Base-by-base conservation (phyloP, 192 early-diverging fungal genomes). In the Endogone sp. region DNA sequence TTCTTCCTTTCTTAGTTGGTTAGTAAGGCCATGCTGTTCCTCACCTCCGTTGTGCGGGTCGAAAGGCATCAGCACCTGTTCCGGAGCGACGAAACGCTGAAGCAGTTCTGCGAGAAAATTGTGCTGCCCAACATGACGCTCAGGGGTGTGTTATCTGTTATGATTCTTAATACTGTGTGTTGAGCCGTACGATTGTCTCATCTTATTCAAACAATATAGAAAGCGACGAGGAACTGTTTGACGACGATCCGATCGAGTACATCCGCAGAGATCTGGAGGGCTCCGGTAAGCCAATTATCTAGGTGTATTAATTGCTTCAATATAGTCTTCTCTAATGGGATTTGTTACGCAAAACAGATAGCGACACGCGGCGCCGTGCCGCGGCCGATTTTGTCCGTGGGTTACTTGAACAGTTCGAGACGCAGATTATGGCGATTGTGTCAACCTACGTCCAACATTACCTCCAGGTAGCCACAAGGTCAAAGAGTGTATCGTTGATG, bases 171-270 rank as follows among this genome's bases (percentile, higher is more conserved):
- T n/a, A n/a, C n/a, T n/a, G n/a, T n/a, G n/a, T n/a, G n/a, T n/a
- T n/a, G 20, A 27, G 28, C 60, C 4, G 24, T 25, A 60, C 13
- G 37, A 13, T 44, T 4, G 13, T 44, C 13, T 44, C 37, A 44
- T 44, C 37, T 63, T 20, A 28, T 26, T 28, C 16, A n/a, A 32
- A 4, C 25, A 71, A 2, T 56, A 49, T 68, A 79, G 90, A 86
- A 62, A 77, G 81, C 27, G 98, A 99, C 69, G 93, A 95, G 79
- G 96, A 98, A 72, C 77, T 95, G 70, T 98, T 98, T 80, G 93
- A 98, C 69, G 96, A 98, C 70, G 97, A 98, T 63, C 95, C 95
- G 27, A 91, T 98, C 73, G 96, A 96, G 64, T 98, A 91, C 72
- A 93, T 98, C 73, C 82, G 95, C 49, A 82, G 92, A 58, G 96